Base-by-base conservation (phyloP, 1,284 basidiomycete species). In the Ceratobasidium sp. region DNA sequence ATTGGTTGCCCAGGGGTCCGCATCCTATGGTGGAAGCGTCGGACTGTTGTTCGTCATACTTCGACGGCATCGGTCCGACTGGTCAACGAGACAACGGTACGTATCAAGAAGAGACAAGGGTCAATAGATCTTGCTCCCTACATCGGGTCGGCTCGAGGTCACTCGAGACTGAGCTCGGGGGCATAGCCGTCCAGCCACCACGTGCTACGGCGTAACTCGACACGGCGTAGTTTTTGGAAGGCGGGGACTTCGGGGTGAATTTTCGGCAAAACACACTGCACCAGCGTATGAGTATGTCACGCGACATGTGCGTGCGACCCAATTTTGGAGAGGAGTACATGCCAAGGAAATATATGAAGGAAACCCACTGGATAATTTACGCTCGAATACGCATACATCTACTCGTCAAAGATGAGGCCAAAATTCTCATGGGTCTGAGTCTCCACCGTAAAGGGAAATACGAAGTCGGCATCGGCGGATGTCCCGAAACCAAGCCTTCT, bases 221-320 rank as follows among this genome's bases (percentile, higher is more conserved):
- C 20, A 42, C 43, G 45, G 25, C n/a, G 12, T 43, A 43, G 31
- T 34, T 45, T 25, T 43, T 20, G 52, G 34, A 52, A 47, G 31
- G 52, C 60, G 60, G 60, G 8, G 49, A 29, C 60, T 50, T 38
- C 31, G 17, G 35, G 60, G 60, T n/a, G 27, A 47, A 52, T 64
- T 64, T 20, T 64, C 60, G 60, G 60, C 50, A 32, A 52, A 64
- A 64, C 25, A 25, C 32, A 40, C 49, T 34, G 38, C 22, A 64
- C n/a, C n/a, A 53, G 25, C 31, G n/a, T 35, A 22, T 52, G 49
- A 25, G 34, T 32, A 31, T 27, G 60, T 64, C 60, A 64, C 60
- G 60, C 34, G 60, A 53, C 60, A 52, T 25, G 7, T 53, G n/a
- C 25, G 20, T 12, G 29, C 29, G 29, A 31, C 22, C 50, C 6